Percentiles rank a stretch among this genome's conserved stretches.
These are phyloP conservation scores for Waltiozyma sp. DNA, from an alignment of 1,139 yeast species.

Conservation along the genomic window DNA sequence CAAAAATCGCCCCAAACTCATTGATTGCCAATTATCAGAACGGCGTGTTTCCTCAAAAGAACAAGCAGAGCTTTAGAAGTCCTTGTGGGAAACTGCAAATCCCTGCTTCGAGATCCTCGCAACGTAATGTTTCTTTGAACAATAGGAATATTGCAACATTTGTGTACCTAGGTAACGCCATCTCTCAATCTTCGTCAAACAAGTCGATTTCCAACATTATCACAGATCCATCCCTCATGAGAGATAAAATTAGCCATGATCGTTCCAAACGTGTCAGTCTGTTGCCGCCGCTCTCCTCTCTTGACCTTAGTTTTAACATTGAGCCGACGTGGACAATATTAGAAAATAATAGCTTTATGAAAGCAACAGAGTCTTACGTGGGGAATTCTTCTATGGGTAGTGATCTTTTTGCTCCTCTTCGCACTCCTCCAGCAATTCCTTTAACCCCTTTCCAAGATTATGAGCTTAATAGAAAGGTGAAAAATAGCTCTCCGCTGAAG, in stretches of 20 bases:
- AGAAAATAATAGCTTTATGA: neutral
- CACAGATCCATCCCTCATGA: neutral
- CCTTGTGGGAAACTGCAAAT: constrained; percentile 20
- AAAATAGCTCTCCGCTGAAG: neutral
- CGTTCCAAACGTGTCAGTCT: constrained; percentile 13
- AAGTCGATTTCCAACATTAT: constrained; percentile 8
- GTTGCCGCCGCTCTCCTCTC: constrained; percentile 17
- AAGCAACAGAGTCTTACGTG: neutral
- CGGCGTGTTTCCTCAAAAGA: constrained; percentile 9
- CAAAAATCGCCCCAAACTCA: constrained; percentile 20
- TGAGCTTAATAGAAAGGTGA: neutral
- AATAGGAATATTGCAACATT: constrained; percentile 7
- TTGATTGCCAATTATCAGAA: constrained; percentile 6
- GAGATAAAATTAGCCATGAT: neutral
- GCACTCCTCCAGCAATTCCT: neutral
- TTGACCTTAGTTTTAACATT: constrained; percentile 13
- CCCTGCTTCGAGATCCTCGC: constrained; percentile 26
- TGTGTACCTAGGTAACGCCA: neutral
- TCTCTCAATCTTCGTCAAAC: constrained; percentile 19
- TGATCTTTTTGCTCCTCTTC: neutral
- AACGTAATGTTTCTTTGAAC: constrained; percentile 27
- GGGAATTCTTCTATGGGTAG: neutral
- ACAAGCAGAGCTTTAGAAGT: constrained; percentile 11
- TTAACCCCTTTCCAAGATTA: neutral
- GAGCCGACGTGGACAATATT: neutral